phyloP scores from a whole-genome alignment of 31 red algal genomes.

The Endocladia muricata region DNA sequence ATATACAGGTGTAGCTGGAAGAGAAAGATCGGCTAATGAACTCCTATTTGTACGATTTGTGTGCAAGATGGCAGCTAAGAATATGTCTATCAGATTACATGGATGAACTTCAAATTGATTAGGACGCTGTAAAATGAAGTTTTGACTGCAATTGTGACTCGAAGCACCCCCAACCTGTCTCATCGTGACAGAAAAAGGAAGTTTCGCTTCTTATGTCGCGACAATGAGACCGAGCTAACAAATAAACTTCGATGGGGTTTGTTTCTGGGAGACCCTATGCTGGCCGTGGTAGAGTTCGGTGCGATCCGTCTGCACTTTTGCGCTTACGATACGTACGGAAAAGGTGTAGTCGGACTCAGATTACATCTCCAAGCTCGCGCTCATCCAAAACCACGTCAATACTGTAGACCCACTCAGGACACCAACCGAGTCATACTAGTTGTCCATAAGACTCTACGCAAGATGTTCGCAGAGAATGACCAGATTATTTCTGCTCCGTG shows the following conservation, averaged over 20 bases:
- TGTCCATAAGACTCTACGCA: slow-evolving; percentile 28
- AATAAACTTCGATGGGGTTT: background rate
- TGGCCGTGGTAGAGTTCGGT: background rate
- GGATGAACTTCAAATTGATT: too few species aligned
- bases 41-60: background rate
- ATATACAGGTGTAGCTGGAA: background rate
- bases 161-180: too few species aligned
- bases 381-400: background rate
- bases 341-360: background rate
- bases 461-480: background rate
- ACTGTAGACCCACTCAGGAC: background rate
- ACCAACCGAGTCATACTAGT: background rate
- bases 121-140: too few species aligned
- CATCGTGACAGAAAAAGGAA: too few species aligned
- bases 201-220: too few species aligned
- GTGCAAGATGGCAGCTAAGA: too few species aligned
- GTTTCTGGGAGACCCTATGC: background rate
- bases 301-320: background rate
- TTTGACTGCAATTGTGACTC: too few species aligned
- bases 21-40: background rate
- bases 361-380: background rate
- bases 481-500: background rate
- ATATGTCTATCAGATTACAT: too few species aligned
- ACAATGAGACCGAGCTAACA: too few species aligned
- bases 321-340: background rate